A percentile compares a stretch with the other conserved stretches of the same genome.
Conservation (phyloP, 208 protist species). For the Tritrichomonas foetus region DNA sequence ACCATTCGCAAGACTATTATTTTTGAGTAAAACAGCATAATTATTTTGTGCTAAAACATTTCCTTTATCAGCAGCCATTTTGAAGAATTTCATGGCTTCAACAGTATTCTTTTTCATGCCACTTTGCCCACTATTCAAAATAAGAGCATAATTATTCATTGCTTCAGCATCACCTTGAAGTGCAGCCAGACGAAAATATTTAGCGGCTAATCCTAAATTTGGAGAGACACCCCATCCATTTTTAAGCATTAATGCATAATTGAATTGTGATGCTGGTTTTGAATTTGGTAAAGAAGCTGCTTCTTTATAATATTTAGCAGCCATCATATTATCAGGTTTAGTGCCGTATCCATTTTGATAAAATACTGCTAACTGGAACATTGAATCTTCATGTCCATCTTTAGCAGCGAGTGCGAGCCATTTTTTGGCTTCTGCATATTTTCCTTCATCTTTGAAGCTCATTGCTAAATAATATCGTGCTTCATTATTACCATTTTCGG, state of each 20-base stretch:
- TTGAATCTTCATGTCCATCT: too few relatives aligned
- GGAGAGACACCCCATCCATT: neutral
- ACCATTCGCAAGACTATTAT: neutral
- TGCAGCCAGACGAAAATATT: neutral
- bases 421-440: too few relatives aligned
- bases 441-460: too few relatives aligned
- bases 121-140: neutral
- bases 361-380: too few relatives aligned
- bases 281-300: neutral
- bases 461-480: too few relatives aligned
- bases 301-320: neutral
- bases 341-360: too few relatives aligned
- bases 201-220: neutral
- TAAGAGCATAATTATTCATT: neutral
- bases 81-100: neutral
- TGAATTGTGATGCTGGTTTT: neutral
- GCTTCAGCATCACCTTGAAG: neutral
- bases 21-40: neutral
- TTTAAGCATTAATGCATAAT: neutral
- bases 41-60: neutral
- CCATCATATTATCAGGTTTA: too few relatives aligned
- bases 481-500: too few relatives aligned
- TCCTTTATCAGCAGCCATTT: neutral
- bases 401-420: too few relatives aligned
- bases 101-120: neutral